These are phyloP conservation scores for Trichoderma atroviride DNA, from an alignment of 2,329 filamentous ascomycete genomes.

Conservation along the genomic window DNA sequence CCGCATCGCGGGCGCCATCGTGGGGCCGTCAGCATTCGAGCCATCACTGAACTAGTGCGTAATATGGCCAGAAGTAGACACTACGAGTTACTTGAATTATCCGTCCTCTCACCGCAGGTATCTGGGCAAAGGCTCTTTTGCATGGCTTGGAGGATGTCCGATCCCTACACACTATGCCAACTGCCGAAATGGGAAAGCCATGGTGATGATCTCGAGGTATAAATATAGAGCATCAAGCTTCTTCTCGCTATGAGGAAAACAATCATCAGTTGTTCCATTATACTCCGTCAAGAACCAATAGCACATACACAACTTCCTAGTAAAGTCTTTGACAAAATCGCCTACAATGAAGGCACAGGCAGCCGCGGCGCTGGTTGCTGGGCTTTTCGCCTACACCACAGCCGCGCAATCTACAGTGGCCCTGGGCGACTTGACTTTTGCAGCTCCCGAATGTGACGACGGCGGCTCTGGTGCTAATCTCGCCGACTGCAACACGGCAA, in stretches of 20 bases:
- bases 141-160: background rate
- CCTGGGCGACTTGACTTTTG: background rate
- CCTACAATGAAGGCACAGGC: conserved; percentile 5
- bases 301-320: background rate
- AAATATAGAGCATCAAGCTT: background rate
- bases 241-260: background rate
- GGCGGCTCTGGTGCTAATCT: background rate
- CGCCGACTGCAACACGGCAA: conserved; percentile 1
- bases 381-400: background rate
- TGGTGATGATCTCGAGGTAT: background rate
- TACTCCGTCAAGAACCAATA: background rate
- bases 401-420: background rate
- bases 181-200: background rate
- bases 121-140: background rate
- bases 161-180: background rate
- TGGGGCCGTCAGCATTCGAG: conserved; percentile 1
- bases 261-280: background rate
- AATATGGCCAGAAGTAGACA: background rate
- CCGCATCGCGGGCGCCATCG: background rate
- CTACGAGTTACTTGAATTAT: background rate
- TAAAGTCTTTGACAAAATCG: background rate
- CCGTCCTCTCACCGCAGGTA: background rate
- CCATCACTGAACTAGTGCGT: background rate
- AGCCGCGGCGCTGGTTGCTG: conserved; percentile 2
- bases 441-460: background rate